Evolutionary conservation across 805 yeast genomes (phyloP).

Genomic region (Metschnikowia peoriensis): DNA sequence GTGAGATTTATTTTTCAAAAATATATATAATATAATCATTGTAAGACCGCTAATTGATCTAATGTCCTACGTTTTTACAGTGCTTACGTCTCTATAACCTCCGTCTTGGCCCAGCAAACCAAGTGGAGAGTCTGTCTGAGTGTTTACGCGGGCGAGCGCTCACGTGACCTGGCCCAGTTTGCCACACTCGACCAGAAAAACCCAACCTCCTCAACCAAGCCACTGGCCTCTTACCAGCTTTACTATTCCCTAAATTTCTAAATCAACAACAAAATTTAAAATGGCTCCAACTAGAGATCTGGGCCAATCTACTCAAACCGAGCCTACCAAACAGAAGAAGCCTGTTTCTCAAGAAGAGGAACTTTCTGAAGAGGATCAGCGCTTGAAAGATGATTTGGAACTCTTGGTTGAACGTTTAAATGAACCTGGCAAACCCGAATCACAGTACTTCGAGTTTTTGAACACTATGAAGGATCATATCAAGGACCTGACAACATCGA

Average conservation of each 20-base stretch:
- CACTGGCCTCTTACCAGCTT: no score
- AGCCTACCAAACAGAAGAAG: constrained; percentile 22
- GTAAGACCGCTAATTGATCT: no score
- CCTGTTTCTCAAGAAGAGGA: constrained; percentile 62
- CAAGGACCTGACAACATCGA: constrained; percentile 91
- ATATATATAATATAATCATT: no score
- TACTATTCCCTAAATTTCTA: neutral
- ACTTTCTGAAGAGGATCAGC: constrained; percentile 88
- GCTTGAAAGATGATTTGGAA: constrained; percentile 83
- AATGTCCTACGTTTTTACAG: no score
- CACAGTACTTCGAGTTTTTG: constrained; percentile 60
- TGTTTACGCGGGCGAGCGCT: neutral
- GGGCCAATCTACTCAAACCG: constrained; percentile 16
- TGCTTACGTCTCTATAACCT: neutral
- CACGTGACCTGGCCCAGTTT: neutral
- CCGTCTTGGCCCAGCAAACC: neutral
- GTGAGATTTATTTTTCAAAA: no score
- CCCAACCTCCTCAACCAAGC: neutral
- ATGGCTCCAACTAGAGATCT: constrained; percentile 40
- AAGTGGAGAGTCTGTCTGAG: no score
- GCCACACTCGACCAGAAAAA: neutral
- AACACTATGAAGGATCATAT: constrained; percentile 71
- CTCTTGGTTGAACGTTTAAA: constrained; percentile 75
- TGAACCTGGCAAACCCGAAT: constrained; percentile 45
- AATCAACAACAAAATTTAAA: neutral